phyloP scores from a whole-genome alignment of 176 grass and related monocot species.

The Paspalum vaginatum region DNA sequence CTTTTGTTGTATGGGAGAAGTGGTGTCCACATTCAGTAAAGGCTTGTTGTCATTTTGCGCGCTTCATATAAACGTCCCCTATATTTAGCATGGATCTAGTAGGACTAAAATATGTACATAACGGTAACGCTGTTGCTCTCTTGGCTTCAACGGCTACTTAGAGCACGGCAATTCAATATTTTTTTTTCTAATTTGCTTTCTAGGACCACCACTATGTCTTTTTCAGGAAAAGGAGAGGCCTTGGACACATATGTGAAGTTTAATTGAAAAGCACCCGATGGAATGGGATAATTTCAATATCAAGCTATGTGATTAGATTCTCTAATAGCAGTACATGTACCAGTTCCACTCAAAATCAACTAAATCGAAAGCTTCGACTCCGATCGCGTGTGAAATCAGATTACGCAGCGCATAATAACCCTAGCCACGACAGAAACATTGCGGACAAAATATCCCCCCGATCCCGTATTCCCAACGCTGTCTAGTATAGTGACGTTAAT shows the following conservation, averaged over 20 bases:
- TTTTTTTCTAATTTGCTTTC: slow-evolving; percentile 8
- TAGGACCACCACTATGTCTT: not conserved
- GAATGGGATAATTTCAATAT: slow-evolving; percentile 9
- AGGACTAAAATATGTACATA: not conserved
- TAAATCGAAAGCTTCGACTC: not conserved
- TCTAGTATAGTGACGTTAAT: too few species aligned
- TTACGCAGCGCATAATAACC: not conserved
- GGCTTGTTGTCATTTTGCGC: not conserved
- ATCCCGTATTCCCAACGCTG: not conserved
- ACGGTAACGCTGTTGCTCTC: not conserved
- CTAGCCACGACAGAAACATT: not conserved
- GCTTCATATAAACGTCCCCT: not conserved
- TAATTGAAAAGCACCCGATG: not conserved
- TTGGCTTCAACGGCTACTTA: slow-evolving; percentile 1
- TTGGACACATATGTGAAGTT: not conserved
- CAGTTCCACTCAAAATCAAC: not conserved
- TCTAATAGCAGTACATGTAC: not conserved
- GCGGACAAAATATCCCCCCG: not conserved
- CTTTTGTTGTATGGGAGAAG: not conserved
- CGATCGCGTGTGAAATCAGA: not conserved
- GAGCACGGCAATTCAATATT: slow-evolving; percentile 3
- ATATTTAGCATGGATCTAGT: slow-evolving; percentile 21
- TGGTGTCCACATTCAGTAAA: not conserved
- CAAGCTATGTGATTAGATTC: not conserved
- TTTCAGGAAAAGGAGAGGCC: not conserved